Conservation (phyloP, 164 flowering plant species). For the Pachysandra terminalis region DNA sequence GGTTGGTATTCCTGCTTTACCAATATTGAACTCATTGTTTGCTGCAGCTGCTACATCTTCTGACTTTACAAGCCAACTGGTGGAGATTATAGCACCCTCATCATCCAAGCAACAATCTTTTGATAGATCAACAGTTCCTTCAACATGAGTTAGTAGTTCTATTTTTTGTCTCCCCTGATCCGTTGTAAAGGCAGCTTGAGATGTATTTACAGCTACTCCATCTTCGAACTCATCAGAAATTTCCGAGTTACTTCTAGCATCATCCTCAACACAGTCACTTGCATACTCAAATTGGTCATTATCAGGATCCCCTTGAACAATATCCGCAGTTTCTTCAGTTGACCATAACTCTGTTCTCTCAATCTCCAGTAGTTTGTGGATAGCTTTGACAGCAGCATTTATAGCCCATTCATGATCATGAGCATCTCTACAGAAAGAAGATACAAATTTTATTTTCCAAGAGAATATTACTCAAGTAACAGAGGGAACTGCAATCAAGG, state of each 20-base stretch:
- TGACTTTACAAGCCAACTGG: neutral
- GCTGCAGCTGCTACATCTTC: slow-evolving; percentile 6
- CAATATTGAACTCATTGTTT: neutral
- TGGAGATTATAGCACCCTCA: neutral
- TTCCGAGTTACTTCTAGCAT: slow-evolving; percentile 11
- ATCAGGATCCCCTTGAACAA: slow-evolving; percentile 6
- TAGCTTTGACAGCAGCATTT: slow-evolving; percentile 34
- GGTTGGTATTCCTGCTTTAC: slow-evolving; percentile 1
- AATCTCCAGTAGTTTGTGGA: slow-evolving; percentile 38
- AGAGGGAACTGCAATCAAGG: no score
- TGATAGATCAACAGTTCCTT: neutral
- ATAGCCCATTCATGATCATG: slow-evolving; percentile 32
- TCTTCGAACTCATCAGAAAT: slow-evolving; percentile 16
- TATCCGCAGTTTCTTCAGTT: slow-evolving; percentile 10
- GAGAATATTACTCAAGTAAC: no score
- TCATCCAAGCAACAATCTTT: slow-evolving; percentile 9
- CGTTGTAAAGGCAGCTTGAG: slow-evolving; percentile 9
- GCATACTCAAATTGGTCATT: slow-evolving; percentile 5
- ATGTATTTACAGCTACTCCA: slow-evolving; percentile 1
- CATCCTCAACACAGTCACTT: slow-evolving; percentile 19
- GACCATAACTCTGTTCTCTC: slow-evolving; percentile 15
- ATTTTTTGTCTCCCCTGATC: slow-evolving; percentile 9
- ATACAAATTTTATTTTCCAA: neutral
- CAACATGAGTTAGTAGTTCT: neutral
- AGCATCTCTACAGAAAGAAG: slow-evolving; percentile 27